Evolutionary conservation across 2,329 filamentous ascomycete species (phyloP), one percentile per base, ranked within the genome.

Genomic region (Stagonosporopsis tanaceti): DNA sequence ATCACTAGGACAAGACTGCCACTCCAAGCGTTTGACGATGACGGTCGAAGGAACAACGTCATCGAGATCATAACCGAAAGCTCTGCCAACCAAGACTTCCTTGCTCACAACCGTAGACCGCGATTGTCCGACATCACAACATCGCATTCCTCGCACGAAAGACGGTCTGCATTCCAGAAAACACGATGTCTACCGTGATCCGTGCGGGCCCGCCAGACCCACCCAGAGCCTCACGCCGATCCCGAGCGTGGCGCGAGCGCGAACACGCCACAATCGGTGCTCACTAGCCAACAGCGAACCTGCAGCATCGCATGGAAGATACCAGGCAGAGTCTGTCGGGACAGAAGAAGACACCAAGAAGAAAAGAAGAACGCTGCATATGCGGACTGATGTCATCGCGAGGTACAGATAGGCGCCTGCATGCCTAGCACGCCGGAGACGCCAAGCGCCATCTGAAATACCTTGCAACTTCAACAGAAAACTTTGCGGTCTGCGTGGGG

Each of bases 201-300:
- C 22, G 54, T 57, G 48, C 48, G 28, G 30, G 20, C 41, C 47
- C 53, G 20, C 28, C 30, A 24, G 54, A 47, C 48, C 54, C 54
- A 57, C 54, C 54, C 39, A 48, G 48, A 52, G 54, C 54, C 54
- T 57, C 54, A 57, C 22, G 54, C 42, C 54, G 54, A 57, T 57
- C 54, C 42, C 17, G 38, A 48, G 24, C 24, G 54, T 57, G 54
- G 54, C 54, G 54, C 48, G 48, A 52, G 42, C 35, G 28, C 48
- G 32, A 47, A 32, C 42, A 48, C 52, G 42, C 14, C 32, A 34
- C 32, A 15, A 34, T 15, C 15, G 32, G 15, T 44, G 47, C 41
- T 34, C 39, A 52, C 48, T 44, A 20, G 48, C 38, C 42, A 44
- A 44, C 32, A 37, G 14, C 14, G 17, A 30, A 38, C 27, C 20